Conservation (phyloP, 1,139 yeast genomes). For the Chernovozyma aurita region DNA sequence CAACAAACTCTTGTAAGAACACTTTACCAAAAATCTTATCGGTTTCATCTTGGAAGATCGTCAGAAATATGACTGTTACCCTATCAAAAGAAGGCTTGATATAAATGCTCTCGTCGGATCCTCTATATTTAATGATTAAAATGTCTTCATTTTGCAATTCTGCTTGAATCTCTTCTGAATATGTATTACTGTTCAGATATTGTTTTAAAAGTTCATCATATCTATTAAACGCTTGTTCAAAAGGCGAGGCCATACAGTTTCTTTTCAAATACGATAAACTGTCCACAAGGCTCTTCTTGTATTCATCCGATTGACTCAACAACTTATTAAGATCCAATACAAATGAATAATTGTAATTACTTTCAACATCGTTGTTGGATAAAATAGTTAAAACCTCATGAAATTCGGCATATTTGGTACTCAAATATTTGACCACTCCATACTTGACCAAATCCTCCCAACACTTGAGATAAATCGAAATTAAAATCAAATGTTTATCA, state of each 20-base stretch:
- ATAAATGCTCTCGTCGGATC: conserved; percentile 78
- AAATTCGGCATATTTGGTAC: conserved; percentile 33
- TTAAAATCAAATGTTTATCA: conserved; percentile 56
- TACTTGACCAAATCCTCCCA: conserved; percentile 68
- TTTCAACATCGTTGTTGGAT: conserved; percentile 44
- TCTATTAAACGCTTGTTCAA: conserved; percentile 76
- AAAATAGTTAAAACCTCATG: conserved; percentile 25
- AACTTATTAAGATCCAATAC: conserved; percentile 55
- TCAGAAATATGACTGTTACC: conserved; percentile 93
- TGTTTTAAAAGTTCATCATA: conserved; percentile 65
- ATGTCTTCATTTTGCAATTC: conserved; percentile 52
- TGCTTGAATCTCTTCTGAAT: conserved; percentile 48
- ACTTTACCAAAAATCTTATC: conserved; percentile 94
- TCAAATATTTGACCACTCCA: conserved; percentile 51
- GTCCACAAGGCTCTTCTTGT: conserved; percentile 47
- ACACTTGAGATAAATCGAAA: conserved; percentile 73
- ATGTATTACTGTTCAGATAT: conserved; percentile 45
- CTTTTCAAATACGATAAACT: conserved; percentile 76
- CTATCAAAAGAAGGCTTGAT: conserved; percentile 93
- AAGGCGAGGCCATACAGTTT: conserved; percentile 89
- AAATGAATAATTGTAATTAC: conserved; percentile 79
- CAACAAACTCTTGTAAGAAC: conserved; percentile 94
- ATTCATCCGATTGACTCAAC: conserved; percentile 38
- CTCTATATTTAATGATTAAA: conserved; percentile 81
- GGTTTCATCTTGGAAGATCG: conserved; percentile 93